Percentiles rank a stretch among this genome's conserved stretches.
phyloP scores from a whole-genome alignment of 495 filamentous ascomycete species.

The Aspergillus asperescens region DNA sequence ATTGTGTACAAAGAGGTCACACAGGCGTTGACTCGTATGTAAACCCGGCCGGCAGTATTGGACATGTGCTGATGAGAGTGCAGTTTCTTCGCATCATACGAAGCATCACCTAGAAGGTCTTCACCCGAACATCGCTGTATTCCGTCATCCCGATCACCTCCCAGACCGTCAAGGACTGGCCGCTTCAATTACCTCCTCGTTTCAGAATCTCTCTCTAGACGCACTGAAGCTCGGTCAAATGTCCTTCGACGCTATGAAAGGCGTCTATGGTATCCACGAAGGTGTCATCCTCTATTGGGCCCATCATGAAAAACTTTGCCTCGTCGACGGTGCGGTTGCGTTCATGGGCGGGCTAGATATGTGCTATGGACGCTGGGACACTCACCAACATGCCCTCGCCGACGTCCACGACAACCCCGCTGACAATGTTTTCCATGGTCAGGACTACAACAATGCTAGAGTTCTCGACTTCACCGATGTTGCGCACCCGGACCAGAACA shows the following conservation, averaged over 20 bases:
- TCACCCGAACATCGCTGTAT: slow-evolving; percentile 85
- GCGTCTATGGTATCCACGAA: slow-evolving; percentile 74
- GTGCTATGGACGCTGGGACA: slow-evolving; percentile 63
- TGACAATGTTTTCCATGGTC: slow-evolving; percentile 75
- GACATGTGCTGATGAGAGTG: slow-evolving; percentile 3
- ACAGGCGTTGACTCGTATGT: slow-evolving; percentile 79
- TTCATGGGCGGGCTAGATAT: slow-evolving; percentile 79
- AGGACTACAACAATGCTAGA: slow-evolving; percentile 92
- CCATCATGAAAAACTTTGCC: slow-evolving; percentile 89
- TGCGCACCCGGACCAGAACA: slow-evolving; percentile 76
- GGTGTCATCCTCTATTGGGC: slow-evolving; percentile 90
- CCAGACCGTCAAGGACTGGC: slow-evolving; percentile 60
- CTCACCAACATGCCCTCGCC: slow-evolving; percentile 69
- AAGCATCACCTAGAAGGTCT: slow-evolving; percentile 73
- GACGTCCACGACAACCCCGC: slow-evolving; percentile 81
- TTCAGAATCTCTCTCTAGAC: slow-evolving; percentile 49
- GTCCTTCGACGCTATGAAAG: slow-evolving; percentile 61
- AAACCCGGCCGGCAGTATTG: not conserved
- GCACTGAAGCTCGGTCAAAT: slow-evolving; percentile 51
- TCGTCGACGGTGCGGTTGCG: slow-evolving; percentile 72
- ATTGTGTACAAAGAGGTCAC: slow-evolving; percentile 95
- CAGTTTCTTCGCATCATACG: slow-evolving; percentile 79
- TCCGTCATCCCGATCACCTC: slow-evolving; percentile 86
- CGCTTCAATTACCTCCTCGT: slow-evolving; percentile 44
- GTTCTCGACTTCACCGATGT: slow-evolving; percentile 87